phyloP scores from a whole-genome alignment of 805 yeast species.

The Debaryomyces tyrocola region DNA sequence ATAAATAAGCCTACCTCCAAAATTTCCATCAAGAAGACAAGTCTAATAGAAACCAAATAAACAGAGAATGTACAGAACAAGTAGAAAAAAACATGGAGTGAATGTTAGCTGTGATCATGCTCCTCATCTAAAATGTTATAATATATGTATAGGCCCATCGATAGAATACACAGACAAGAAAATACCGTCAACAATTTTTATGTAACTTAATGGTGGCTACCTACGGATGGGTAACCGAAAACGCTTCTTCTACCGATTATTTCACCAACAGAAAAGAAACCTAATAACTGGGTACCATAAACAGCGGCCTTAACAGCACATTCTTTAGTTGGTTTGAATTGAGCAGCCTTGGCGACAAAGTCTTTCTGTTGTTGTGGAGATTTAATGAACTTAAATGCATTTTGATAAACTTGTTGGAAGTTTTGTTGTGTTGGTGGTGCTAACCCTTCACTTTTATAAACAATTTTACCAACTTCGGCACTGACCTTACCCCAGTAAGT shows the following conservation, averaged over 20 bases:
- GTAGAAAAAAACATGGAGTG: not conserved
- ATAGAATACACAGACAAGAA: not conserved
- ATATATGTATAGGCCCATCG: not conserved
- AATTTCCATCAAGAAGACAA: not conserved
- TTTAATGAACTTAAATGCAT: constrained; percentile 35
- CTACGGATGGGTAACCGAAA: constrained; percentile 78
- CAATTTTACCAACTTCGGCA: constrained; percentile 67
- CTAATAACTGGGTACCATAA: constrained; percentile 79
- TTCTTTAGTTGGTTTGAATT: constrained; percentile 51
- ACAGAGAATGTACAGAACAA: not conserved
- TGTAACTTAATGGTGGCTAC: constrained; percentile 31
- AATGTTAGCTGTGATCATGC: not conserved
- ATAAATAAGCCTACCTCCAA: constrained; percentile 2
- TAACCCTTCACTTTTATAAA: constrained; percentile 88
- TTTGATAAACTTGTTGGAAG: constrained; percentile 71
- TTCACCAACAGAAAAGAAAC: constrained; percentile 93
- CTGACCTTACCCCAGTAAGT: constrained; percentile 79
- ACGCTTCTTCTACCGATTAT: constrained; percentile 92
- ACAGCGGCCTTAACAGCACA: constrained; percentile 67
- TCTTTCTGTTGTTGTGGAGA: constrained; percentile 58
- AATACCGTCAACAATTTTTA: not conserved
- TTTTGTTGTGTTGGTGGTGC: constrained; percentile 85
- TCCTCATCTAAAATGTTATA: not conserved
- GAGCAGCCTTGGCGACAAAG: constrained; percentile 45
- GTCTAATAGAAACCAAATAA: not conserved